Evolutionary conservation across 345 rosid genomes (phyloP).

Genomic region (Cardiospermum halicacabum): DNA sequence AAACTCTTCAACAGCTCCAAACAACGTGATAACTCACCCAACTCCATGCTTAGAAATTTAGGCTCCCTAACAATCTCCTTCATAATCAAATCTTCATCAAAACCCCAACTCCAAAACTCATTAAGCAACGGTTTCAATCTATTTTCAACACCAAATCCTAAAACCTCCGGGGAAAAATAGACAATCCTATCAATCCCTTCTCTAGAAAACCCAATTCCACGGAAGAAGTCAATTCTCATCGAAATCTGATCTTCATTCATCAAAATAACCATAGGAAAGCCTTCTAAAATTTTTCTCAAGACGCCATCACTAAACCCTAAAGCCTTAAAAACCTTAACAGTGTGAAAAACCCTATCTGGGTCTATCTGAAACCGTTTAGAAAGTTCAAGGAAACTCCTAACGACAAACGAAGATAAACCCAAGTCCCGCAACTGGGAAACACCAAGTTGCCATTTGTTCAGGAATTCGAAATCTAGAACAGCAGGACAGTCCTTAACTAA

Average conservation of each 20-base stretch:
- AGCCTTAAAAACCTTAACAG: slow-evolving; percentile 37
- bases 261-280: slow-evolving; percentile 42
- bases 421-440: slow-evolving; percentile 21
- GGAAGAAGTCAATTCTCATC: slow-evolving; percentile 46
- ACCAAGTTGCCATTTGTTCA: slow-evolving; percentile 52
- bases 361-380: slow-evolving; percentile 44
- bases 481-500: slow-evolving; percentile 59
- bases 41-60: slow-evolving; percentile 57
- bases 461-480: slow-evolving; percentile 49
- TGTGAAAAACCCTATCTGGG: slow-evolving; percentile 37
- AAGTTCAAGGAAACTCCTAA: slow-evolving; percentile 43
- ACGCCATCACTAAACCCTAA: slow-evolving; percentile 56
- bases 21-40: slow-evolving; percentile 72
- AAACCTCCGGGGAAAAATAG: slow-evolving; percentile 37
- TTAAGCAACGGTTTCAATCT: slow-evolving; percentile 55
- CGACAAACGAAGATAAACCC: slow-evolving; percentile 30
- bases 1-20: slow-evolving; percentile 46
- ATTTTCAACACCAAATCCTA: slow-evolving; percentile 46
- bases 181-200: slow-evolving; percentile 47
- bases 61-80: slow-evolving; percentile 65
- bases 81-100: slow-evolving; percentile 36
- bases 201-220: slow-evolving; percentile 32
- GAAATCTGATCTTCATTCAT: slow-evolving; percentile 41
- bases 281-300: slow-evolving; percentile 43
- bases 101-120: slow-evolving; percentile 60